Conservation (phyloP, 768 basidiomycete genomes). For the Mycena rebaudengoi region DNA sequence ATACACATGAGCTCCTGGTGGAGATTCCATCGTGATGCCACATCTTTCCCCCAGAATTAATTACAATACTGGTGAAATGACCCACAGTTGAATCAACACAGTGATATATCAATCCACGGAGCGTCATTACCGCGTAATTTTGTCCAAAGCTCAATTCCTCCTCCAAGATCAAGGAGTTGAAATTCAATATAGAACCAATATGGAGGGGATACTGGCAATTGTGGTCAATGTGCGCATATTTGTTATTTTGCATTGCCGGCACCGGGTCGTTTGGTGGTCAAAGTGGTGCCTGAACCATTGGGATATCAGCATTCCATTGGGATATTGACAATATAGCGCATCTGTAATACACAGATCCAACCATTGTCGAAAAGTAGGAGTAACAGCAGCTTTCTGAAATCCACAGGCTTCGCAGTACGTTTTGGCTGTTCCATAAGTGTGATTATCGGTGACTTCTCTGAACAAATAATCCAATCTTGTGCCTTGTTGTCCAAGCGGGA, state of each 20-base stretch:
- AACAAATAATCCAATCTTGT: neutral
- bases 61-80: neutral
- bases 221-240: neutral
- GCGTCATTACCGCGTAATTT: neutral
- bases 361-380: neutral
- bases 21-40: conserved; percentile 14
- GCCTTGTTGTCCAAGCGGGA: neutral
- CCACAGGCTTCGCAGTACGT: neutral
- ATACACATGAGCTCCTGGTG: neutral
- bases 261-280: neutral
- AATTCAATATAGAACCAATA: neutral
- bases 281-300: neutral
- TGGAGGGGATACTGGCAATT: neutral
- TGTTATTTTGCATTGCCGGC: neutral
- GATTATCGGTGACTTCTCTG: neutral
- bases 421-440: neutral
- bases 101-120: conserved; percentile 2
- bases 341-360: neutral
- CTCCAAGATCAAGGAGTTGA: neutral
- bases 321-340: neutral
- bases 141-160: neutral
- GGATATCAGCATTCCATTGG: neutral
- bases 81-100: neutral
- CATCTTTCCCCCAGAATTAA: neutral
- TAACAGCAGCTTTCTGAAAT: neutral